These are phyloP conservation scores for Neospora caninum DNA, from an alignment of 169 alveolate genomes.

Conservation along the genomic window DNA sequence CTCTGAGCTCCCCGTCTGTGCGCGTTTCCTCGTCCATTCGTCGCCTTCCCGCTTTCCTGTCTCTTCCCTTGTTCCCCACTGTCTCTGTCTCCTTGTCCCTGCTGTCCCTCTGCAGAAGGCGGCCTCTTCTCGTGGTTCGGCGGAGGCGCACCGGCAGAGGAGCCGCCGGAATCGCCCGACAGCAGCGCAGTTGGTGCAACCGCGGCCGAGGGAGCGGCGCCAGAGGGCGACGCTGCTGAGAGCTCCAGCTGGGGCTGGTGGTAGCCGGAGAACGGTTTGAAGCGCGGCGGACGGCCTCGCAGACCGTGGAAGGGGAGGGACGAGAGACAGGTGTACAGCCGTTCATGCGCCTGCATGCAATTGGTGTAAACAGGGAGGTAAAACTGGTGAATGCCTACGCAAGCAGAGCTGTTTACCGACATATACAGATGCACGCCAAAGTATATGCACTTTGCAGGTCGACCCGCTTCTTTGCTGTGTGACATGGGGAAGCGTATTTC, in stretches of 20 bases:
- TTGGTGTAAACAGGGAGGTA: too few relatives aligned
- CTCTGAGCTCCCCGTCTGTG: too few relatives aligned
- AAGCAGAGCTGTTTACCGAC: neutral
- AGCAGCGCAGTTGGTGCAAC: neutral
- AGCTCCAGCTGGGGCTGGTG: slow-evolving; percentile 14
- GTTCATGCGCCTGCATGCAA: too few relatives aligned
- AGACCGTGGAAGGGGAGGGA: neutral
- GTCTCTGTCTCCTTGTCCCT: neutral
- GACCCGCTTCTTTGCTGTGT: too few relatives aligned
- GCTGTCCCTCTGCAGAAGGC: neutral
- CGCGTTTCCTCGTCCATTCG: neutral
- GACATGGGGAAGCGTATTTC: too few relatives aligned
- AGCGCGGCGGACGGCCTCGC: neutral
- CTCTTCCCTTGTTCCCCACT: neutral
- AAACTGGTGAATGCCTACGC: too few relatives aligned
- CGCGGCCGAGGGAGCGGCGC: neutral
- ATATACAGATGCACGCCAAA: neutral
- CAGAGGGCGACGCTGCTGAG: neutral
- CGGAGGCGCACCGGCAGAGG: neutral
- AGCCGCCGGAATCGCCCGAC: neutral
- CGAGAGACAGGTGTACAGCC: too few relatives aligned
- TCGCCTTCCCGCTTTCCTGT: neutral
- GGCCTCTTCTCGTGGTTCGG: slow-evolving; percentile 20
- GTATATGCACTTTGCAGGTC: neutral
- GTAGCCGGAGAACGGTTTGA: neutral